Percentiles rank a stretch among this genome's conserved stretches.
These are phyloP conservation scores for Lactifluus echinatus DNA, from an alignment of 768 basidiomycete genomes.

Conservation along the genomic window DNA sequence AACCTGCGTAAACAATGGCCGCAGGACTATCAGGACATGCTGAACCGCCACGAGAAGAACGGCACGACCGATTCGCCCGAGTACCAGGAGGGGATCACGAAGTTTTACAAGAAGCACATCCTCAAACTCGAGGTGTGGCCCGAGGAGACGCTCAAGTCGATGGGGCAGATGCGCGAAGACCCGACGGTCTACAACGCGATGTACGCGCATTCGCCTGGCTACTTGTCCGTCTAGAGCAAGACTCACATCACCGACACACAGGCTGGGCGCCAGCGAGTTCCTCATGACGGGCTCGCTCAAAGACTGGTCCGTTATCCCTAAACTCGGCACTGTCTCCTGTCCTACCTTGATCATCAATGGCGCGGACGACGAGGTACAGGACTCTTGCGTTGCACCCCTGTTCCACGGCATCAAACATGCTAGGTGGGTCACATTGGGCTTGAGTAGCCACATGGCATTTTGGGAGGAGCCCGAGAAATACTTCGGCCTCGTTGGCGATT, in stretches of 20 bases:
- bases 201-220: conserved; percentile 20
- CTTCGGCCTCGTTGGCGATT: conserved; percentile 14
- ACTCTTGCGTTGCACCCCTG: conserved; percentile 14
- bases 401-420: conserved; percentile 15
- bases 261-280: conserved; percentile 2
- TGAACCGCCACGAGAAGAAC: conserved; percentile 26
- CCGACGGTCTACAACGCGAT: conserved; percentile 32
- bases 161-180: conserved; percentile 27
- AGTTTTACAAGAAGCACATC: conserved; percentile 26
- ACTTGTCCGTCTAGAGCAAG: too few relatives aligned
- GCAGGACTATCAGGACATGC: conserved; percentile 26
- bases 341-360: conserved; percentile 22
- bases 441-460: conserved; percentile 18
- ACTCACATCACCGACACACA: neutral
- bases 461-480: conserved; percentile 20
- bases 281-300: conserved; percentile 18
- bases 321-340: conserved; percentile 15
- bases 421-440: conserved; percentile 16
- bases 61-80: conserved; percentile 27
- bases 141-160: conserved; percentile 20
- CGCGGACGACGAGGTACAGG: conserved; percentile 17
- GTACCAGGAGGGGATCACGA: conserved; percentile 26
- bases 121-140: conserved; percentile 27
- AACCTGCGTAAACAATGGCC: conserved; percentile 27
- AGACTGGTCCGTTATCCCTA: conserved; percentile 13